phyloP scores from a whole-genome alignment of 2,329 filamentous ascomycete genomes.

The Neopestalotiopsis sp. region DNA sequence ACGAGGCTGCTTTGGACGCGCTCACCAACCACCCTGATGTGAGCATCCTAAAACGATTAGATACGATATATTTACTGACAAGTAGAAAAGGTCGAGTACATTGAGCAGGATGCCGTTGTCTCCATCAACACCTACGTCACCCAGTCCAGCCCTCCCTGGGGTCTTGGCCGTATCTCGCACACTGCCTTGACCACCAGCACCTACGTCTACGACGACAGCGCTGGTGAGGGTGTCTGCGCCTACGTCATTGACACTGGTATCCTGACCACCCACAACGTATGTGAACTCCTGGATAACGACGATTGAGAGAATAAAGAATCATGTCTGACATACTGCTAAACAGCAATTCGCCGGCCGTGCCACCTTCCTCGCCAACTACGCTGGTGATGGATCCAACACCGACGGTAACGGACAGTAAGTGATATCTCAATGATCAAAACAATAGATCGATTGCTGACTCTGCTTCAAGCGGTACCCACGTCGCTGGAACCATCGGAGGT shows the following conservation, averaged over 20 bases:
- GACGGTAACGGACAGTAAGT: conserved; percentile 48
- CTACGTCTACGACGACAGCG: conserved; percentile 34
- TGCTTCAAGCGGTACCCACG: conserved; percentile 46
- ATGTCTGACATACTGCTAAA: neutral
- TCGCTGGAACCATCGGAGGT: conserved; percentile 50
- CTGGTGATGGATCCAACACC: conserved; percentile 39
- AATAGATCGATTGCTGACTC: neutral
- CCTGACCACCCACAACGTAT: conserved; percentile 42
- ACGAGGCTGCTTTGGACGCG: conserved; percentile 41
- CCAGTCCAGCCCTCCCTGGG: conserved; percentile 23
- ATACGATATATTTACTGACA: neutral
- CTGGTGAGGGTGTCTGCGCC: conserved; percentile 36
- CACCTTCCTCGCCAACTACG: conserved; percentile 44
- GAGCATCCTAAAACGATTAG: conserved; percentile 24
- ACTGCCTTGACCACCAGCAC: conserved; percentile 16
- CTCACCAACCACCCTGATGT: conserved; percentile 44
- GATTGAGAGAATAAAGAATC: neutral
- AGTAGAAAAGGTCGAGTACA: conserved; percentile 26
- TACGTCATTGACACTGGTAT: conserved; percentile 58
- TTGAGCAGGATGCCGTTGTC: conserved; percentile 30
- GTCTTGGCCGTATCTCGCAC: conserved; percentile 25
- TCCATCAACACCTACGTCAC: conserved; percentile 23
- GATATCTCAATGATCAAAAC: too few species aligned
- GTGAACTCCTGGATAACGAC: neutral
- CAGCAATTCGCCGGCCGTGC: conserved; percentile 49